Base-by-base conservation (phyloP, 495 filamentous ascomycete genomes). In the Xylaria scruposa region DNA sequence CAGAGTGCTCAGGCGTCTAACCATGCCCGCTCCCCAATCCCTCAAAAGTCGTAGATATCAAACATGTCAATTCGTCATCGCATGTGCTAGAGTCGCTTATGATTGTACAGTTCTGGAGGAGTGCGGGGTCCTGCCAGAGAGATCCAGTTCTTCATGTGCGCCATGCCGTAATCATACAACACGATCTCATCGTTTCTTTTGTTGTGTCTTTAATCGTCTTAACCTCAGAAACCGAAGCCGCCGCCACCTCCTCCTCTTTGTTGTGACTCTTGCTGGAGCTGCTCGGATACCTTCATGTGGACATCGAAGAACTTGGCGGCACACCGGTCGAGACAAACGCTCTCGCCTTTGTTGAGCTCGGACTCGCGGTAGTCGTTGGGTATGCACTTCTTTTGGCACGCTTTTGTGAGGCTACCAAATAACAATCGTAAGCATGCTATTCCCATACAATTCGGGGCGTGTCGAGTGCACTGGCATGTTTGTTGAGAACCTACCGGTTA, bases 271-370 rank as follows among this genome's bases (percentile, higher is more conserved):
- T 81, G 80, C 74, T 89, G 86, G 70, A 89, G 77, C 71, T 85
- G 78, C 69, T 89, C 87, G 54, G 85, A 87, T 58, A 99, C 92
- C 86, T 97, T 98, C 85, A 96, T 88, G 82, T 97, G 93, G 78
- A 97, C 94, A 72, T 99, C 96, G 84, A 99, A 97, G 88, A 98
- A 98, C 86, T 99, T 99, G 78, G 91, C 87, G 47, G 95, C 90
- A 84, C 96, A 99, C 73, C 96, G 93, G 85, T 99, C 96, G 73
- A 99, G 89, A 85, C 96, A 99, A 74, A 98, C 96, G 67, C 91
- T 92, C 84, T 99, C 96, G 86, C 96, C 96, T 86, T 99, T 99
- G 88, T 97, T 96, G 72, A 99, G 90, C 70, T 98, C 97, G 78
- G 88, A 87, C 86, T 99, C 96, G 77, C 93, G 93, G 89, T 98